phyloP scores from a whole-genome alignment of 2,329 filamentous ascomycete genomes.

The Fusarium sp. region DNA sequence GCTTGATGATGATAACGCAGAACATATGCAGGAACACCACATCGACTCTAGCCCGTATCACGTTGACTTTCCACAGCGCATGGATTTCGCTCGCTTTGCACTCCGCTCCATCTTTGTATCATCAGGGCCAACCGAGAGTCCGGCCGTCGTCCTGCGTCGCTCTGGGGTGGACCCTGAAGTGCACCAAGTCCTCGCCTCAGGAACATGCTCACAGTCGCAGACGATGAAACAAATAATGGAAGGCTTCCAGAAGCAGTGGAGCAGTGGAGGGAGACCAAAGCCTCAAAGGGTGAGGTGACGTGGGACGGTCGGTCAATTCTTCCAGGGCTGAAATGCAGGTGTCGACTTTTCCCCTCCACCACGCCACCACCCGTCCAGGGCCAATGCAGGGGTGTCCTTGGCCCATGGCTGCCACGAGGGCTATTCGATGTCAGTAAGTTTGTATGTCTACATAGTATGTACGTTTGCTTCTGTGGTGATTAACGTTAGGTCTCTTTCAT shows the following conservation, averaged over 20 bases:
- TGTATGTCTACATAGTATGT: conserved; percentile 8
- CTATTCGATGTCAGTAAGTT: conserved; percentile 30
- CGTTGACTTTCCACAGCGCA: conserved; percentile 3
- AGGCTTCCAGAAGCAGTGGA: conserved; percentile 50
- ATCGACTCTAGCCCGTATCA: background rate
- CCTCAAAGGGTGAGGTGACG: conserved; percentile 17
- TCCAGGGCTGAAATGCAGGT: conserved; percentile 43
- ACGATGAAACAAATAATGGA: conserved; percentile 49
- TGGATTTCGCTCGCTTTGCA: conserved; percentile 3
- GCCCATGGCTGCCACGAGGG: conserved; percentile 49
- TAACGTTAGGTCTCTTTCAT: conserved; percentile 35
- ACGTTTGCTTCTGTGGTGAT: conserved; percentile 46
- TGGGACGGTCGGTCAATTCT: conserved; percentile 26
- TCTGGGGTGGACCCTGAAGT: conserved; percentile 39
- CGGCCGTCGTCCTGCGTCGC: conserved; percentile 30
- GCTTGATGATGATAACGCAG: background rate
- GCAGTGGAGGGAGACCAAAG: conserved; percentile 1
- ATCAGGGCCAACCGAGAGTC: conserved; percentile 40
- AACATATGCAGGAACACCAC: background rate
- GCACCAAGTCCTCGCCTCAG: conserved; percentile 25
- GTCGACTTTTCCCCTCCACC: conserved; percentile 19
- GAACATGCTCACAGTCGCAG: conserved; percentile 40
- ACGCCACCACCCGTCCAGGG: conserved; percentile 23
- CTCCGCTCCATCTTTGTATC: conserved; percentile 27
- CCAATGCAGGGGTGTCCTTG: conserved; percentile 46